Conservation (phyloP, 2,329 filamentous ascomycete genomes). For the Trichoderma arundinaceum region DNA sequence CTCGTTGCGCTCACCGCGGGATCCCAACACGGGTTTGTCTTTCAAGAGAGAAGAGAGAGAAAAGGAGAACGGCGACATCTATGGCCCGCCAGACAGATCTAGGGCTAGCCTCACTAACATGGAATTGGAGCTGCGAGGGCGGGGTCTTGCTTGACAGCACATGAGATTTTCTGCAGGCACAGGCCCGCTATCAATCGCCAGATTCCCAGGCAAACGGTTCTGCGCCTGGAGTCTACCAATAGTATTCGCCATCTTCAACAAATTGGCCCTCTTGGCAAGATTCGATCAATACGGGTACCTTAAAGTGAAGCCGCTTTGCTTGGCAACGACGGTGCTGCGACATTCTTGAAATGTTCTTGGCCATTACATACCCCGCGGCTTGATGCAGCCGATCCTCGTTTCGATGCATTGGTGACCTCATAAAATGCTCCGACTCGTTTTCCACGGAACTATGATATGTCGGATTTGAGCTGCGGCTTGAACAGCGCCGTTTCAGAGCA, state of each 20-base stretch:
- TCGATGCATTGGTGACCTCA: not conserved
- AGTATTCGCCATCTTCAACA: not conserved
- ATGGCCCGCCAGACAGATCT: conserved; percentile 4
- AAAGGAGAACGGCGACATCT: not conserved
- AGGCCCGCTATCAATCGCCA: conserved; percentile 8
- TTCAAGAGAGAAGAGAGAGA: not conserved
- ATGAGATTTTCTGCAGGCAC: conserved; percentile 19
- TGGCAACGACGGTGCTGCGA: not conserved
- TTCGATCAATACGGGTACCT: not conserved
- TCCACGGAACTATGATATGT: not conserved
- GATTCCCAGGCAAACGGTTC: conserved; percentile 4
- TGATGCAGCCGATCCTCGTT: conserved; percentile 5
- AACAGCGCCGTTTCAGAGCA: not conserved
- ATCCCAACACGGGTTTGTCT: not conserved
- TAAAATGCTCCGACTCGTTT: not conserved
- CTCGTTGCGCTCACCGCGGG: conserved; percentile 21
- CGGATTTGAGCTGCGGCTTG: not conserved
- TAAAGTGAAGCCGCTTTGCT: not conserved
- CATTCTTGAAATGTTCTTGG: conserved; percentile 2
- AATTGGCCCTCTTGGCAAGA: conserved; percentile 10
- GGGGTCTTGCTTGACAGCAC: conserved; percentile 6
- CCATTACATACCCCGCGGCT: conserved; percentile 13
- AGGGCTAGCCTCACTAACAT: conserved; percentile 8
- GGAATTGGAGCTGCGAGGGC: not conserved
- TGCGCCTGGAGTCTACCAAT: not conserved